These are phyloP conservation scores for Geotrichum histeridarum DNA, from an alignment of 1,139 yeast species.

Conservation along the genomic window DNA sequence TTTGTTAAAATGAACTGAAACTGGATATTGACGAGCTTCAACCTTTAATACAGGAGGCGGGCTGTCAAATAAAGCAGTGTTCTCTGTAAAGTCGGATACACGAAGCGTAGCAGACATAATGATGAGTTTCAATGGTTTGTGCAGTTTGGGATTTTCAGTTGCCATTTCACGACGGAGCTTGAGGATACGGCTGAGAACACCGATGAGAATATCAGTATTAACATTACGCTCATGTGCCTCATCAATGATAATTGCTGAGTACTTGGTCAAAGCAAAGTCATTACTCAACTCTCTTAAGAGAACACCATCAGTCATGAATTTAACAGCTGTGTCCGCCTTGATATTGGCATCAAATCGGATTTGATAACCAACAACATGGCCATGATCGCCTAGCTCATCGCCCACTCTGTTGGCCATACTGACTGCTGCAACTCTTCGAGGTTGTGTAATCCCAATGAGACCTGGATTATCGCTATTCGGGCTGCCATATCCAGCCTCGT, in stretches of 20 bases:
- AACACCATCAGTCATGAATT: slow-evolving; percentile 99
- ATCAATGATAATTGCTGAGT: slow-evolving; percentile 83
- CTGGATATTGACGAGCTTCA: slow-evolving; percentile 95
- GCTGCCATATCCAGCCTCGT: slow-evolving; percentile 83
- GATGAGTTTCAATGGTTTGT: slow-evolving; percentile 54
- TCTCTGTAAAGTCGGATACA: slow-evolving; percentile 88
- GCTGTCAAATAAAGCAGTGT: slow-evolving; percentile 55
- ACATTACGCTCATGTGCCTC: slow-evolving; percentile 97
- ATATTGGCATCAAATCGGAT: slow-evolving; percentile 82
- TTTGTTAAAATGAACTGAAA: slow-evolving; percentile 82
- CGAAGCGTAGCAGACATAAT: slow-evolving; percentile 94
- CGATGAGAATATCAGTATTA: slow-evolving; percentile 91
- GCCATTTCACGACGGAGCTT: slow-evolving; percentile 57
- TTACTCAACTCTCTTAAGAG: slow-evolving; percentile 84
- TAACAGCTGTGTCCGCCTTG: slow-evolving; percentile 67
- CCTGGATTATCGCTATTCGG: slow-evolving; percentile 69
- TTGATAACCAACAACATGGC: slow-evolving; percentile 77
- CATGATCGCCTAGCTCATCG: slow-evolving; percentile 75
- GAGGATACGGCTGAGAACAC: slow-evolving; percentile 86
- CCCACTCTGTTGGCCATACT: slow-evolving; percentile 92
- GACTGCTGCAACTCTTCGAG: slow-evolving; percentile 97
- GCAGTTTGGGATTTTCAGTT: slow-evolving; percentile 31
- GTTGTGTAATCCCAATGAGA: slow-evolving; percentile 94
- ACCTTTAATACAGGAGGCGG: slow-evolving; percentile 90
- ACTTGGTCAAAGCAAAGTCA: slow-evolving; percentile 73